These are phyloP conservation scores for Fraxinus excelsior DNA, from an alignment of 257 asterid genomes.

Conservation along the genomic window DNA sequence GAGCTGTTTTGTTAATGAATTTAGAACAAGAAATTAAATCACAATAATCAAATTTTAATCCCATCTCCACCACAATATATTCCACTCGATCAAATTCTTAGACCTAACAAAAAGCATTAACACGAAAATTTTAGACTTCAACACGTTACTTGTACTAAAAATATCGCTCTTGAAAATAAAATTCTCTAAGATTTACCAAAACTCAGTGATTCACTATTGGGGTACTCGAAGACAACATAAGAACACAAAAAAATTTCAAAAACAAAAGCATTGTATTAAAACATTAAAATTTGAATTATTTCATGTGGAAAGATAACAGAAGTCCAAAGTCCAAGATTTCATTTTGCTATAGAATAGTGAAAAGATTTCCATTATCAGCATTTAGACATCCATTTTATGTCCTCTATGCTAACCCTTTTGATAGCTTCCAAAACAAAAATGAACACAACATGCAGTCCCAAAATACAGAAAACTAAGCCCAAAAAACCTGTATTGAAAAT, in stretches of 20 bases:
- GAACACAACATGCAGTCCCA: conserved; percentile 16
- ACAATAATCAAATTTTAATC: neutral
- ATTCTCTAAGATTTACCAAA: neutral
- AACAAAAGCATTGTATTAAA: neutral
- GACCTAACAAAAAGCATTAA: neutral
- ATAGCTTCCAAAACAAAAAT: conserved; percentile 2
- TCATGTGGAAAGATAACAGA: neutral
- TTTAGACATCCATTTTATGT: neutral
- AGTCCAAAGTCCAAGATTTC: neutral
- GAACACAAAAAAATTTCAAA: neutral
- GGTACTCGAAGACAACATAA: neutral
- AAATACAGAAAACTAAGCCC: neutral
- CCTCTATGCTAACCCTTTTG: neutral
- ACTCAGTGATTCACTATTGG: neutral
- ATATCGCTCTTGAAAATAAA: neutral
- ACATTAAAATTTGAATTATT: neutral
- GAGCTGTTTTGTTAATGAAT: conserved; percentile 29
- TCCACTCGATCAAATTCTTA: neutral
- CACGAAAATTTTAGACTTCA: neutral
- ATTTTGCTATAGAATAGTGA: neutral
- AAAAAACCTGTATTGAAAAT: neutral
- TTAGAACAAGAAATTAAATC: conserved; percentile 11
- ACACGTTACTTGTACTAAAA: neutral
- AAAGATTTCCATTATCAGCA: neutral
- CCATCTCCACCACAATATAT: neutral